Base-by-base conservation (phyloP, 768 basidiomycete genomes). In the Psilocybe cyanescens region DNA sequence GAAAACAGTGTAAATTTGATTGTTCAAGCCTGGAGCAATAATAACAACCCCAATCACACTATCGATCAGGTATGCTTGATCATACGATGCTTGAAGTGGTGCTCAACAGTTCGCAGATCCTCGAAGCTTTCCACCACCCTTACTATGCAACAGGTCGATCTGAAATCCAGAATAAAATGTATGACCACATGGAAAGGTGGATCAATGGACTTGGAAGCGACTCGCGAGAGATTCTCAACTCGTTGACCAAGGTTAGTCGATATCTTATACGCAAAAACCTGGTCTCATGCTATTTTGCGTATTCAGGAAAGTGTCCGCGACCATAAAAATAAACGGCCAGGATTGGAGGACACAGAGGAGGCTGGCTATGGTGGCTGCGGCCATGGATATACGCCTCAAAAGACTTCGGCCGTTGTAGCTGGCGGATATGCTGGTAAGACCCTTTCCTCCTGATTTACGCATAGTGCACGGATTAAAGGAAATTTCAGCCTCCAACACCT, bases 121-220 rank as follows among this genome's bases (percentile, higher is more conserved):
- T 89, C 3, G 80, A 87, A 64, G 85, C 86, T 4, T 87, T 90
- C 78, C 87, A 90, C 68, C 89, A 89, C 68, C 88, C 88, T 6
- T 88, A 86, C 70, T 90, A 86, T 70, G 83, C 82, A 49, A 78
- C 74, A 44, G 83, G 83, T 3, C 71, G 70, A 30, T 86, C 84
- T 14, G 71, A 74, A 35, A 83, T 89, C 57, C 88, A 90, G 71
- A 67, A 79, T 56, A 78, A 78, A 53, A 90, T 90, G 88, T 84
- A 84, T 64, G 78, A 83, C 50, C 75, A 76, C 50, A 75, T 88
- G 77, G 70, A 84, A 68, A 72, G 72, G 52, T 88, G 87, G 86
- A 68, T 86, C 51, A 79, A 78, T 24, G 79, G 76, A 6, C 71
- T 86, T 31, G 79, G 77, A 3, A 80, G 81, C 19, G 82, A 82